A percentile compares a stretch with the other conserved stretches of the same genome.
phyloP scores from a whole-genome alignment of 805 yeast genomes.

The Candida dajiaensis region DNA sequence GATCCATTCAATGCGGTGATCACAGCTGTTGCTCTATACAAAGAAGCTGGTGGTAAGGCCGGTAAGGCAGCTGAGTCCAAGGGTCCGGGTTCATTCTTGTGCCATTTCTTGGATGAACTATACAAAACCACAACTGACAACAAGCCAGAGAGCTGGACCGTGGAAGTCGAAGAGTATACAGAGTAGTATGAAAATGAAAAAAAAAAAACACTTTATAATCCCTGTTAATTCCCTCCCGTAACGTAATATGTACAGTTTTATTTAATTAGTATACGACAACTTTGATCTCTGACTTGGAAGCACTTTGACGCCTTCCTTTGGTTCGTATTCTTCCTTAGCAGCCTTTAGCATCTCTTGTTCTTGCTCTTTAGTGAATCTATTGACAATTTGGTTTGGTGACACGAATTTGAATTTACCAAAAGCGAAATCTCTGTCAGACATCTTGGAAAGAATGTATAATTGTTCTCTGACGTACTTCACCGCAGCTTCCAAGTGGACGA shows the following conservation, averaged over 20 bases:
- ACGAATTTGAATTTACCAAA: constrained; percentile 83
- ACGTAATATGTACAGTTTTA: neutral
- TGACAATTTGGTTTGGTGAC: constrained; percentile 74
- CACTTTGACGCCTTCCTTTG: constrained; percentile 31
- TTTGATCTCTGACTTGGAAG: constrained; percentile 57
- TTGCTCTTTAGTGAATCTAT: constrained; percentile 62
- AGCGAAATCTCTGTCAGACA: constrained; percentile 90
- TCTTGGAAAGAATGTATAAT: constrained; percentile 75
- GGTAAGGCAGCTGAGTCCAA: constrained; percentile 4
- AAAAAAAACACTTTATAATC: neutral
- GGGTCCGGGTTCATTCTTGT: constrained; percentile 15
- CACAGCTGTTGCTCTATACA: constrained; percentile 14
- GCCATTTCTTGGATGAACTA: constrained; percentile 9
- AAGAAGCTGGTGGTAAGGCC: constrained; percentile 14
- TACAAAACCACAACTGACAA: constrained; percentile 1
- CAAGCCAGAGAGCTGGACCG: constrained; percentile 7
- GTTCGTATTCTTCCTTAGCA: constrained; percentile 45
- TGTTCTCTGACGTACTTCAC: constrained; percentile 90
- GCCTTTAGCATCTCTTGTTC: constrained; percentile 44
- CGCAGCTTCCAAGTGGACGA: constrained; percentile 78
- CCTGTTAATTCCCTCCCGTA: neutral
- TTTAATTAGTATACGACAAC: constrained; percentile 41
- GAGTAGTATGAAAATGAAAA: neutral
- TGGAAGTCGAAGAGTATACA: constrained; percentile 1
- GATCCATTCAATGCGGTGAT: constrained; percentile 10